phyloP scores from a whole-genome alignment of 2,329 filamentous ascomycete species.

The Dothistroma pini region DNA sequence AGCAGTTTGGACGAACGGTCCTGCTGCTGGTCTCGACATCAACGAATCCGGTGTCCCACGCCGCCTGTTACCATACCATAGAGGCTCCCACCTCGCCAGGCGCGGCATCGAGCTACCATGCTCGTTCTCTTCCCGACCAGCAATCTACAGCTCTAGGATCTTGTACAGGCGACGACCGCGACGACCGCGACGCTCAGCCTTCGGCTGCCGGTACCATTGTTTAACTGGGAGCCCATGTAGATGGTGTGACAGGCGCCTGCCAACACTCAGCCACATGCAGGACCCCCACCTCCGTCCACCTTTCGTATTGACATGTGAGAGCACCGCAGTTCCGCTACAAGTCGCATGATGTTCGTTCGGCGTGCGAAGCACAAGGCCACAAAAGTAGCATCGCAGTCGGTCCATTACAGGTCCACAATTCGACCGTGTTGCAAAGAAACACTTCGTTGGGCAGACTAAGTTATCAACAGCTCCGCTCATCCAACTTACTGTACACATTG shows the following conservation, averaged over 20 bases:
- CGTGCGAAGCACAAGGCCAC: too few relatives aligned
- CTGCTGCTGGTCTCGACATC: background rate
- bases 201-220: slow-evolving; percentile 1
- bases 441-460: background rate
- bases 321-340: background rate
- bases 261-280: slow-evolving; percentile 6
- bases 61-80: background rate
- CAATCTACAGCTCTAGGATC: background rate
- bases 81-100: background rate
- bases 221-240: background rate
- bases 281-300: background rate
- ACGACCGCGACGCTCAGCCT: background rate
- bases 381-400: background rate
- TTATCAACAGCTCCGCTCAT: background rate
- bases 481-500: background rate
- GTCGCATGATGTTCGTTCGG: background rate
- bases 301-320: slow-evolving; percentile 5
- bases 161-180: background rate
- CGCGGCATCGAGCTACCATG: background rate
- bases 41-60: background rate
- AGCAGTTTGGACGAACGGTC: background rate
- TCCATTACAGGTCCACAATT: background rate
- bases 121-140: background rate
- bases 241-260: slow-evolving; percentile 9
- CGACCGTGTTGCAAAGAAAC: background rate